Evolutionary conservation across 2,329 filamentous ascomycete genomes (phyloP).

Genomic region (Aspergillus puulaauensis): DNA sequence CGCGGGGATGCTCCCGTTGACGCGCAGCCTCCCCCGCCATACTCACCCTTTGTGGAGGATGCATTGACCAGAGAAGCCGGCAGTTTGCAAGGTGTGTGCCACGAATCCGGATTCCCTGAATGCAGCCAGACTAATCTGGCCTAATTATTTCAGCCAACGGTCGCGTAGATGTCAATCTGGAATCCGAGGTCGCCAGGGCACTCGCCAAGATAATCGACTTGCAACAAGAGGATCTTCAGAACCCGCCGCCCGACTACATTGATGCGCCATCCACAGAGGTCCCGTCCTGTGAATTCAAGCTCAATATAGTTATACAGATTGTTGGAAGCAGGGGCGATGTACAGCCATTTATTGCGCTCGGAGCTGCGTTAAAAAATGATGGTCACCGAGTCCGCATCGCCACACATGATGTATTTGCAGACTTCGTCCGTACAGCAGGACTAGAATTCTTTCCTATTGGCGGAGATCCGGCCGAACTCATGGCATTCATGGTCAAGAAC

Average conservation of each 20-base stretch:
- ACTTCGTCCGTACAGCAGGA: constrained; percentile 54
- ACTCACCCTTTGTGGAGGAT: too few species aligned
- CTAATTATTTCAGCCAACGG: not conserved
- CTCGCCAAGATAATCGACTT: constrained; percentile 4
- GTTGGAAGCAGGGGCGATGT: constrained; percentile 59
- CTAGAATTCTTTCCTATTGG: constrained; percentile 60
- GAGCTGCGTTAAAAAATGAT: constrained; percentile 49
- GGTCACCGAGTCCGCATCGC: constrained; percentile 58
- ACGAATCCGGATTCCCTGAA: too few species aligned
- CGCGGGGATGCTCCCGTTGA: too few species aligned
- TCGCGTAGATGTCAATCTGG: constrained; percentile 2
- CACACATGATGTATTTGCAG: constrained; percentile 55
- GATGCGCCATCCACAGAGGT: not conserved
- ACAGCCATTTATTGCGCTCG: constrained; percentile 61
- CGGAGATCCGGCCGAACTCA: constrained; percentile 54
- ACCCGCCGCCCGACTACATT: not conserved
- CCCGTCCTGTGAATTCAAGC: constrained; percentile 16
- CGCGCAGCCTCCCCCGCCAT: too few species aligned
- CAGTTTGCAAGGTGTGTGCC: too few species aligned
- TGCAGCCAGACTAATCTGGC: too few species aligned
- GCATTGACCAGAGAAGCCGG: too few species aligned
- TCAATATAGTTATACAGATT: constrained; percentile 58
- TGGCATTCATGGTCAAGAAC: constrained; percentile 54
- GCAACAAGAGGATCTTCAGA: not conserved
- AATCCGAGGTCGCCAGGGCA: constrained; percentile 1